Conservation (phyloP, 495 filamentous ascomycete species). For the Penicillium bovifimosum region DNA sequence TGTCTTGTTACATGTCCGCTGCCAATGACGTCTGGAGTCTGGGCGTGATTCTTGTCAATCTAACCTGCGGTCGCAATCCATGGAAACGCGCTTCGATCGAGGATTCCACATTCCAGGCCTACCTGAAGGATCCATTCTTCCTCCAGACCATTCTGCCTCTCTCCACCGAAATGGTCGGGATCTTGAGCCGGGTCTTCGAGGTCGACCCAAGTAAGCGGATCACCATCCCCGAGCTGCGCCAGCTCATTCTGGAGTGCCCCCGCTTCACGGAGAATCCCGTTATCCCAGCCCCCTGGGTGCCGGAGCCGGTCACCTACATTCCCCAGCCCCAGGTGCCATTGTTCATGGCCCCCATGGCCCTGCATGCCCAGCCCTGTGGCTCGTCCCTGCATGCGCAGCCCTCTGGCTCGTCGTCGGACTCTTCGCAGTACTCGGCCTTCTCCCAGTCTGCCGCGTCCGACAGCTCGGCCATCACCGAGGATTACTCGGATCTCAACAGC, state of each 20-base stretch:
- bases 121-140: slow-evolving; percentile 78
- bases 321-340: slow-evolving; percentile 26
- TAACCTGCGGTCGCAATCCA: slow-evolving; percentile 96
- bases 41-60: slow-evolving; percentile 94
- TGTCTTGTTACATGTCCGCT: slow-evolving; percentile 79
- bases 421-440: slow-evolving; percentile 39
- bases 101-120: slow-evolving; percentile 94
- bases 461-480: slow-evolving; percentile 39
- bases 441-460: slow-evolving; percentile 41
- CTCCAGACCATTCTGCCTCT: slow-evolving; percentile 89
- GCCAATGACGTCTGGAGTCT: slow-evolving; percentile 98
- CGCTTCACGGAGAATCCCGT: slow-evolving; percentile 57
- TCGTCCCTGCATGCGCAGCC: slow-evolving; percentile 34
- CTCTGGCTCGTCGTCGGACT: slow-evolving; percentile 37
- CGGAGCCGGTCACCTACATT: slow-evolving; percentile 26
- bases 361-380: slow-evolving; percentile 36
- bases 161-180: slow-evolving; percentile 82
- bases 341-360: slow-evolving; percentile 26
- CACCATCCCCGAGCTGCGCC: slow-evolving; percentile 73
- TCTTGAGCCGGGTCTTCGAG: slow-evolving; percentile 86
- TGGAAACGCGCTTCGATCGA: slow-evolving; percentile 94
- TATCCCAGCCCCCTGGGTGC: slow-evolving; percentile 25
- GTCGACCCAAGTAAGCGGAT: slow-evolving; percentile 81
- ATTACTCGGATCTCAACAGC: slow-evolving; percentile 37
- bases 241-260: slow-evolving; percentile 69